Evolutionary conservation across 139 green algal genomes (phyloP), one percentile per base, ranked within the genome.

Genomic region (Tetraselmis chui): DNA sequence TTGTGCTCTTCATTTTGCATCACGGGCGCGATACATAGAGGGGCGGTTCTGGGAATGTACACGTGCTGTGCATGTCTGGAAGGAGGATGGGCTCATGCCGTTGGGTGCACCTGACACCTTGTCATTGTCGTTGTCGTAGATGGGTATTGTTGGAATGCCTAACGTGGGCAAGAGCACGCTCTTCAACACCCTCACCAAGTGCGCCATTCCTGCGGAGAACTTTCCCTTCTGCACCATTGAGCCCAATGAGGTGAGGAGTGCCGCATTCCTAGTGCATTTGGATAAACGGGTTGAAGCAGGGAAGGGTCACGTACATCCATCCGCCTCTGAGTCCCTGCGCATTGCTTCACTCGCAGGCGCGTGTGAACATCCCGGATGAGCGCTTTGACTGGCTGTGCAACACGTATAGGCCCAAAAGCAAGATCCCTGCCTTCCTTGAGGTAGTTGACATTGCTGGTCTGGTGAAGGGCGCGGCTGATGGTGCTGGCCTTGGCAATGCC

Each of bases 171-270:
- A 98, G 89, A 83, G 58, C 18, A 96, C 94, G 2, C 88, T 98
- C 0, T 98, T 98, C 91, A 98, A 98, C 87, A 82, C 90, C 30
- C 85, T 98, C 24, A 94, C 89, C n/a, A 94, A 95, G 84, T 87
- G 94, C 79, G 84, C 88, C 75, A 95, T 98, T 27, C 93, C 95
- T 18, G 95, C 95, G 0, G 95, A 98, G 80, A 98, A 97, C 88
- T 98, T 97, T 83, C 94, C 94, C 23, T 98, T 98, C 86, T 99
- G 96, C 90, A 99, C 96, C 32, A 98, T 98, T 81, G 95, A 98
- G 77, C 95, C 94, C 30, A 97, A 97, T 87, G 82, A 91, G 45
- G 90, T 93, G 31, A 77, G 85, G 1, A 29, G 76, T 77, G 45
- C 27, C 32, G n/a, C 27, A n/a, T 59, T 80, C 27, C 31, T 76